Base-by-base conservation (phyloP, 1,139 yeast genomes). In the Debaryomyces psychrophilus region DNA sequence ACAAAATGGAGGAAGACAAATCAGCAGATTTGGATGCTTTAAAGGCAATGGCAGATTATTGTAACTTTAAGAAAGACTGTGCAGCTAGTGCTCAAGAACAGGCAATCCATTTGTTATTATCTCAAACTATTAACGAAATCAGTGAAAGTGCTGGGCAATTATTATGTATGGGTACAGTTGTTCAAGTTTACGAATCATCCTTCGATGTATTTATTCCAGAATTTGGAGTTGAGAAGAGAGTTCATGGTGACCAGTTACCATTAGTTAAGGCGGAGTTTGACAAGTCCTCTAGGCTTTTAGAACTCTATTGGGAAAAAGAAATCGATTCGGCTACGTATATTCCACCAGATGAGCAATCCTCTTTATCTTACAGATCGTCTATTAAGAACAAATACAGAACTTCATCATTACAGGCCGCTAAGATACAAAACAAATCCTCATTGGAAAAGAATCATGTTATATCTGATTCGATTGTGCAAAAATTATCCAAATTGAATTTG, bases 191-290 rank as follows among this genome's bases (percentile, higher is more conserved):
- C 62, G 98, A 93, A 67, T 89, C 97, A 1, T 90, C 98, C 1
- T 93, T 93, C 70, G 99, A 93, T 66, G 95, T 93, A 6, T 82
- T 90, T 53, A 78, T 93, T 51, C 98, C 98, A 1, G 97, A 90
- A 57, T 86, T 92, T 69, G 98, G 99, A 36, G 89, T 93, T 55
- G 99, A 93, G 65, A 93, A 93, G 69, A 82, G 99, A 59, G 98
- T 93, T 23, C 99, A 93, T 60, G 97, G 98, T 36, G 99, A 93
- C 68, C 99, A 93, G 65, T 74, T 93, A 47, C 99, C 99, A 12
- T 73, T 93, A 51, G 83, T 82, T 22, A 90, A 90, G 66, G 98
- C 98, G 4, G 98, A 93, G 63, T 93, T 87, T 65, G 95, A 89
- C 61, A 87, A 85, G 60, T 63, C 65, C 23, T 74, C 79, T 29